Conservation (phyloP, 139 green algal genomes). For the Dunaliella primolecta region DNA sequence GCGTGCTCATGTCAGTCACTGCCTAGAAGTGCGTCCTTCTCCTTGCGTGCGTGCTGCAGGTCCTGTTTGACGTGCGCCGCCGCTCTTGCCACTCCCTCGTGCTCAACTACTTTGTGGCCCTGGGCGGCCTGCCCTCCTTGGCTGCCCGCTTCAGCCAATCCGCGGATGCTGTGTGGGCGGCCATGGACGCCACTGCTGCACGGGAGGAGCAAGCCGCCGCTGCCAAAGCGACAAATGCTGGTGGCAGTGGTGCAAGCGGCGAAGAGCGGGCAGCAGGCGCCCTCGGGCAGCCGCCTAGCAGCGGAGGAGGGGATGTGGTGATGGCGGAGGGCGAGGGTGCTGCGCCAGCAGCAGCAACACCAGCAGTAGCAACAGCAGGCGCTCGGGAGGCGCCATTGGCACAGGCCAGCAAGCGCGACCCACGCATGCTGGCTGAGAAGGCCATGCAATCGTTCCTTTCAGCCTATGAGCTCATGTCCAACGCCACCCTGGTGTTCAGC, state of each 20-base stretch:
- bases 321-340: background rate
- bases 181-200: constrained; percentile 1
- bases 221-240: background rate
- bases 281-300: too few relatives aligned
- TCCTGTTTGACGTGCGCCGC: constrained; percentile 75
- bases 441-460: constrained; percentile 33
- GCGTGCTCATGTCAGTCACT: too few relatives aligned
- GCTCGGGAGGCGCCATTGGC: background rate
- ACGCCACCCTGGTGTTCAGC: constrained; percentile 50
- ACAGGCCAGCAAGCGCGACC: constrained; percentile 23
- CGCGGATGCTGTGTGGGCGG: constrained; percentile 15
- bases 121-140: constrained; percentile 3
- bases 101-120: constrained; percentile 70
- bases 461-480: constrained; percentile 64
- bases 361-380: constrained; percentile 9
- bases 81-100: constrained; percentile 78
- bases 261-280: too few relatives aligned
- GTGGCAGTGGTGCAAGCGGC: background rate
- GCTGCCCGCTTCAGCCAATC: constrained; percentile 25
- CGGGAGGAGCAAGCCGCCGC: background rate
- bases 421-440: constrained; percentile 38
- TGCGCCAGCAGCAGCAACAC: background rate
- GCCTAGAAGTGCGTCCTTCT: too few relatives aligned
- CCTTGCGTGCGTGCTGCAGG: too few relatives aligned
- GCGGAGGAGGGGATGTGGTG: background rate